Percentiles rank a stretch among this genome's conserved stretches.
Conservation (phyloP, 2,329 filamentous ascomycete species). For the Colletotrichum abscissum region DNA sequence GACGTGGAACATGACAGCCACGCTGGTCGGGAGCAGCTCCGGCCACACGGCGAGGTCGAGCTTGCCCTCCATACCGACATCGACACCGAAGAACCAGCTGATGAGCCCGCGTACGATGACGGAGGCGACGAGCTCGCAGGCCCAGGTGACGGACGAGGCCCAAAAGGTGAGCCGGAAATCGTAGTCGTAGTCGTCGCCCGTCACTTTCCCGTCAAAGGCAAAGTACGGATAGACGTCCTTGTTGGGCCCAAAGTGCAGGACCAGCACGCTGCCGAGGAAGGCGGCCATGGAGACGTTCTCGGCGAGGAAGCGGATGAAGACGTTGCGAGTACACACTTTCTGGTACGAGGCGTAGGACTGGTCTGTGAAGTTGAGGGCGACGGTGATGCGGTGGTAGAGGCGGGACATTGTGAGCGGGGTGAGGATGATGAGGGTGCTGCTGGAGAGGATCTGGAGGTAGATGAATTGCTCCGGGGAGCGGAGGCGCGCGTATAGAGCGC, state of each 20-base stretch:
- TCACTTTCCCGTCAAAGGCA: constrained; percentile 65
- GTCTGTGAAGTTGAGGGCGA: constrained; percentile 64
- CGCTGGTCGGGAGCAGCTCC: constrained; percentile 73
- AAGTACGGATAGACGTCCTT: constrained; percentile 78
- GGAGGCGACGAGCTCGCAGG: constrained; percentile 72
- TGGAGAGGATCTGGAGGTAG: constrained; percentile 72
- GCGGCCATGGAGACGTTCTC: constrained; percentile 77
- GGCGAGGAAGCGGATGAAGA: constrained; percentile 75
- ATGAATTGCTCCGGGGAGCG: constrained; percentile 74
- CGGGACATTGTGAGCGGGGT: constrained; percentile 73
- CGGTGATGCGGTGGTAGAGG: constrained; percentile 66
- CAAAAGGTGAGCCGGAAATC: constrained; percentile 65
- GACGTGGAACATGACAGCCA: constrained; percentile 75
- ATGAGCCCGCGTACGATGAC: constrained; percentile 70
- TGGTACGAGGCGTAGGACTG: constrained; percentile 73
- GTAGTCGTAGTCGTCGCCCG: constrained; percentile 66
- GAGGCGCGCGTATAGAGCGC: constrained; percentile 74
- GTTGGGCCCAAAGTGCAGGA: constrained; percentile 75
- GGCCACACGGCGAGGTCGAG: constrained; percentile 74
- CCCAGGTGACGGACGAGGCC: constrained; percentile 74
- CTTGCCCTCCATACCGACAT: constrained; percentile 73
- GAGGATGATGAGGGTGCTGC: constrained; percentile 70
- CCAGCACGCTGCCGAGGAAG: constrained; percentile 73
- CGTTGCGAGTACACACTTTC: constrained; percentile 73
- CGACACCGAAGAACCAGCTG: constrained; percentile 67